Evolutionary conservation across 139 green algal species (phyloP).

Genomic region (Picochlorum sp.): DNA sequence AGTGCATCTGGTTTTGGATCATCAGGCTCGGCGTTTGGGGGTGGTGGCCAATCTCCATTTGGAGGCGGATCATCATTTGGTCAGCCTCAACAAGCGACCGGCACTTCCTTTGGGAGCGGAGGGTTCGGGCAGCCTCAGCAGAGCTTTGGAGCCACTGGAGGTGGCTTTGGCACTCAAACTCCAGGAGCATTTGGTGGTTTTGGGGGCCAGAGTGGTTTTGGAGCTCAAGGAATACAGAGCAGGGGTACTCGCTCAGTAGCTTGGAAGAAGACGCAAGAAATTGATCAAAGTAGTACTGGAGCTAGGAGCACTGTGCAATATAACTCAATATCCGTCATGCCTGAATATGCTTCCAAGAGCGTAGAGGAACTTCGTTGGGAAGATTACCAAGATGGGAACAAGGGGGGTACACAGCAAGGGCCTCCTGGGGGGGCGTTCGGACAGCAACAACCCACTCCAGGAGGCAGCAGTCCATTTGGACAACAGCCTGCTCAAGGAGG

Average conservation of each 20-base stretch:
- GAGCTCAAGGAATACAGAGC: not conserved
- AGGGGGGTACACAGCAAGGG: slow-evolving; percentile 20
- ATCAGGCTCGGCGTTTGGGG: slow-evolving; percentile 24
- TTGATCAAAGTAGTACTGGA: slow-evolving; percentile 27
- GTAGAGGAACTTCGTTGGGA: slow-evolving; percentile 84
- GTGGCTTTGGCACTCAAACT: not conserved
- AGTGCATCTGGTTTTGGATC: slow-evolving; percentile 25
- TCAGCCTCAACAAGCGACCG: slow-evolving; percentile 14
- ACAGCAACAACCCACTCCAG: not conserved
- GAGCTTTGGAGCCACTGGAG: slow-evolving; percentile 12
- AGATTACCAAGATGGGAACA: slow-evolving; percentile 65
- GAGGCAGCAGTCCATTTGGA: slow-evolving; percentile 11
- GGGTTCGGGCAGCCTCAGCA: slow-evolving; percentile 27
- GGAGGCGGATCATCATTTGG: not conserved
- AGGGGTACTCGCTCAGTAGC: slow-evolving; percentile 36
- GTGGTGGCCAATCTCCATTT: slow-evolving; percentile 1
- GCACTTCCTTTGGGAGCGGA: slow-evolving; percentile 1
- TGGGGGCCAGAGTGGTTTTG: slow-evolving; percentile 23
- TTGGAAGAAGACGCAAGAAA: slow-evolving; percentile 51
- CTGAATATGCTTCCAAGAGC: slow-evolving; percentile 59
- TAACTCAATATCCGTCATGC: slow-evolving; percentile 72
- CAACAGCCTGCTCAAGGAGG: not conserved
- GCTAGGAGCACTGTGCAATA: slow-evolving; percentile 29
- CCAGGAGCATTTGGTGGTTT: no score
- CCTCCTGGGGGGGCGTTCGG: slow-evolving; percentile 10